Conservation (phyloP, 129 eudicot species). For the Artemisia annua region DNA sequence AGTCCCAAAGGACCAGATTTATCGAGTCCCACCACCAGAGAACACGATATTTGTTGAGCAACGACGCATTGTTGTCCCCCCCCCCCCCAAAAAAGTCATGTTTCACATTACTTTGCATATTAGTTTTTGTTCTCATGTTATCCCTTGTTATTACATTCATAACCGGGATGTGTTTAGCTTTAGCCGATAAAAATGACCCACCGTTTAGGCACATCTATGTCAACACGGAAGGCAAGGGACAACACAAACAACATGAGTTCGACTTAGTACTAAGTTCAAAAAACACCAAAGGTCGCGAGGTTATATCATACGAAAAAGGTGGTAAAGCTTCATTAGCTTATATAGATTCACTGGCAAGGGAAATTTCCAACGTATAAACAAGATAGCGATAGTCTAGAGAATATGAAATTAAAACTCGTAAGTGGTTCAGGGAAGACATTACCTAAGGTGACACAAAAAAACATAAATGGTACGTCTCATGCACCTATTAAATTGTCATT, state of each 20-base stretch:
- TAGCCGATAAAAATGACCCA: conserved; percentile 38
- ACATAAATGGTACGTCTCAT: conserved; percentile 41
- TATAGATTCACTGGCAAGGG: too few relatives aligned
- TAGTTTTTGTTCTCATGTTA: conserved; percentile 34
- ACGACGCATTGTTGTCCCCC: conserved; percentile 9
- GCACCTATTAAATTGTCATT: conserved; percentile 37
- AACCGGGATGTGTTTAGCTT: conserved; percentile 36
- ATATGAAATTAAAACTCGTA: background rate
- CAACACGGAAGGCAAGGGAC: conserved; percentile 22
- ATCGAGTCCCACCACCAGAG: conserved; percentile 62
- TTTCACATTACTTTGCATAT: conserved; percentile 26
- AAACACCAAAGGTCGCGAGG: conserved; percentile 13
- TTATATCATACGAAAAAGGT: background rate
- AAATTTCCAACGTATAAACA: conserved; percentile 7
- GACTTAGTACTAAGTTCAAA: conserved; percentile 15
- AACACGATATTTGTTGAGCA: conserved; percentile 40
- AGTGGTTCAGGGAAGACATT: conserved; percentile 16
- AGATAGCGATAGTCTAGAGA: conserved; percentile 40
- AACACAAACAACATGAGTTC: conserved; percentile 18
- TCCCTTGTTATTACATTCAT: conserved; percentile 35
- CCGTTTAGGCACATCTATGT: conserved; percentile 44
- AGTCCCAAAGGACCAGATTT: conserved; percentile 74
- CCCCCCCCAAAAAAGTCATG: conserved; percentile 2
- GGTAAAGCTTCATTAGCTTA: conserved; percentile 5
- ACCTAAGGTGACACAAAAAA: conserved; percentile 46